phyloP scores from a whole-genome alignment of 1,284 basidiomycete genomes.

The Austropuccinia psidii region DNA sequence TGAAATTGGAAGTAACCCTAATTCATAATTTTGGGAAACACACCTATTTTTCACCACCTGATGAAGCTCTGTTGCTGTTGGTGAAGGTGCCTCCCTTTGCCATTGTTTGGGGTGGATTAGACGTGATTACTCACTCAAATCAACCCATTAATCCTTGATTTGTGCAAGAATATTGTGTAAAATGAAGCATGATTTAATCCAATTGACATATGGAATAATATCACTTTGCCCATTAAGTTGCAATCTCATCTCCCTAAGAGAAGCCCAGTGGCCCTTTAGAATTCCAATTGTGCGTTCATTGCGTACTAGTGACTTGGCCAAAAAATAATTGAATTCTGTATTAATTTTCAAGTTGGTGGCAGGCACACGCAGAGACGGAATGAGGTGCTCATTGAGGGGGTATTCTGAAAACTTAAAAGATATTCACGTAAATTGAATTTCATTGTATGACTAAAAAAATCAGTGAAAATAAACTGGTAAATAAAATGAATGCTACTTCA shows the following conservation, averaged over 20 bases:
- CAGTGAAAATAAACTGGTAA: no score
- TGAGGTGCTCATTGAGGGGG: not conserved
- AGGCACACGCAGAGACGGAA: not conserved
- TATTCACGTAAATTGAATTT: no score
- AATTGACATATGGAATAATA: not conserved
- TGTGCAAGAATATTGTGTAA: not conserved
- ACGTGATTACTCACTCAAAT: not conserved
- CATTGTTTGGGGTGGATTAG: no score
- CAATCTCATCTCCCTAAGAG: not conserved
- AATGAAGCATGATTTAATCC: slow-evolving; percentile 6
- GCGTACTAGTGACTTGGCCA: slow-evolving; percentile 9
- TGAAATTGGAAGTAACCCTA: no score
- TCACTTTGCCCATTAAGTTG: not conserved
- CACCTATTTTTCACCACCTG: no score
- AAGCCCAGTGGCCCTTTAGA: not conserved
- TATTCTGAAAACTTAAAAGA: slow-evolving; percentile 13
- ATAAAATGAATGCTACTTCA: not conserved
- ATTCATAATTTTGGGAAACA: no score
- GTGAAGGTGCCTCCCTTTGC: no score
- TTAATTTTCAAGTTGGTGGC: not conserved
- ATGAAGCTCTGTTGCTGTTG: no score
- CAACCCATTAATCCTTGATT: not conserved
- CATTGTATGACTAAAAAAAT: no score
- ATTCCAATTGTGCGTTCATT: not conserved
- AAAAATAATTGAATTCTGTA: slow-evolving; percentile 2